Evolutionary conservation across 345 rosid genomes (phyloP), one percentile per base, ranked within the genome.

Genomic region (Durio zibethinus): DNA sequence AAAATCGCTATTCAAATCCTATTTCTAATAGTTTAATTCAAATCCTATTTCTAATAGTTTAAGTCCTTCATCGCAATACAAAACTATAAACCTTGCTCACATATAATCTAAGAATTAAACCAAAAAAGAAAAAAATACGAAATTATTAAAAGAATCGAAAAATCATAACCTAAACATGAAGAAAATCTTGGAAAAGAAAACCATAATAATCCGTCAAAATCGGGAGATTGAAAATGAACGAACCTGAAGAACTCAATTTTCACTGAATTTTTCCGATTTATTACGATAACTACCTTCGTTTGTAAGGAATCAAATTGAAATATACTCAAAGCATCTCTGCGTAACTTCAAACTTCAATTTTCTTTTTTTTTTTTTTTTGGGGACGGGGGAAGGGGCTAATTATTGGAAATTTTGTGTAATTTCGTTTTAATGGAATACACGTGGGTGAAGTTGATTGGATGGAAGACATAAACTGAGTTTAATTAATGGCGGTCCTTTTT

Each of bases 181-280:
- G 31, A 50, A 72, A 72, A 78, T 23, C 42, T 1, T 1, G 23
- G 25, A 7, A 36, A 16, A 31, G 1, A 50, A 21, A 36, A 66
- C 67, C 76, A 74, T 50, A 60, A 61, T 57, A 48, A 20, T 33
- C 20, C n/a, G 11, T 10, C 14, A 38, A 25, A 25, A 45, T 18
- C 16, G 71, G 38, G n/a, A 45, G 27, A 75, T 36, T 36, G 20
- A 27, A 4, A 31, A 29, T 29, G 14, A 56, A 72, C 83, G 10
- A 81, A 81, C 83, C 83, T 81, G 70, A 42, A 50, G 27, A 23
- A 15, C 20, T 76, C 74, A 69, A 76, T 71, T 52, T 54, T 72
- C 40, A 63, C 73, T 72, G 67, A 53, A 43, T 5, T 12, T 25
- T 3, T 52, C 52, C 14, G 53, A 35, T 65, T 76, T 50, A 36